Base-by-base conservation (phyloP, 495 filamentous ascomycete genomes). In the Aspergillus egyptiacus region DNA sequence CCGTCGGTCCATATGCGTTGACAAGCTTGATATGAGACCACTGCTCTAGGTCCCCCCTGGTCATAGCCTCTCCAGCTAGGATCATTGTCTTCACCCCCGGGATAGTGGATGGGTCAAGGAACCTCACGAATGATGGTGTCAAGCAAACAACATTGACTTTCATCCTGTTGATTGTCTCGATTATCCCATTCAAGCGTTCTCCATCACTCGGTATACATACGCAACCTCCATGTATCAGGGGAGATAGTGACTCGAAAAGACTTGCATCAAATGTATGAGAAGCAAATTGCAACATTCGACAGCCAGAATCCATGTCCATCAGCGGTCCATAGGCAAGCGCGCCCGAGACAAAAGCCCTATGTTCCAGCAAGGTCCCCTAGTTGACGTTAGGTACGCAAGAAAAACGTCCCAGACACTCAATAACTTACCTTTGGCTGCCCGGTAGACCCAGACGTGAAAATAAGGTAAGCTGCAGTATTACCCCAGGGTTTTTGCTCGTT, bases 1-100 rank as follows among this genome's bases (percentile, higher is more conserved):
- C 73, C 3, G 70, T 73, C 1, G 82, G 82, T 0, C 82, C 82
- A 48, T 83, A 85, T 2, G 68, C 79, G 58, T 83, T 83, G 49
- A 82, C 56, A 40, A 81, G 65, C 62, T 65, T 63, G 27, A 75
- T 69, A 47, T 60, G 67, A 10, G 72, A 77, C 82, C 81, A 84
- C 18, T 67, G 73, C 1, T 66, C 61, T 28, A 79, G 60, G 47
- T 78, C 59, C 2, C 70, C 69, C 31, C 68, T 64, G 18, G 73
- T 72, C 71, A 84, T 76, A 31, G 75, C 64, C 57, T 85, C 82
- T 6, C 79, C 80, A 6, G 62, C 73, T 23, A 76, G 60, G 15
- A 75, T 59, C 1, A 82, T 55, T 27, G 53, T 69, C 32, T 69
- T 60, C 17, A 83, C 55, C 6, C 58, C 58, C 0, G 76, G 73